These are phyloP conservation scores for Monosporascus sp. DNA, from an alignment of 2,329 filamentous ascomycete genomes.

Conservation along the genomic window DNA sequence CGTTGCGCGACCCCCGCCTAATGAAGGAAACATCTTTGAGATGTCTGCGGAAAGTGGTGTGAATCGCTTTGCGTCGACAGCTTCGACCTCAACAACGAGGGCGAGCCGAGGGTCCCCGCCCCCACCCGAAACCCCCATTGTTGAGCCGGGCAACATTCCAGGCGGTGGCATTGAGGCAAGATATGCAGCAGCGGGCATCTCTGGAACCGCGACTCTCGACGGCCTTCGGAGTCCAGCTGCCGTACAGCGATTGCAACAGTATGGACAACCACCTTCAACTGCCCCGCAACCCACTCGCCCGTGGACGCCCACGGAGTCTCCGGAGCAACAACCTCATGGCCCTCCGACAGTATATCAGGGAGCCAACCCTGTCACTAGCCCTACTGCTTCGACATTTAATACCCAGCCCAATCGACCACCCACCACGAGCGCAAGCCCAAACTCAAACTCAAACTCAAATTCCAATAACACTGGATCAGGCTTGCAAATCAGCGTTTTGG, in stretches of 20 bases:
- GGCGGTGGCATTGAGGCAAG: slow-evolving; percentile 83
- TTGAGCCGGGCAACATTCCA: slow-evolving; percentile 64
- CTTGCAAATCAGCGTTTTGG: slow-evolving; percentile 64
- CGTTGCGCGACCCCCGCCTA: slow-evolving; percentile 24
- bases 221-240: slow-evolving; percentile 78
- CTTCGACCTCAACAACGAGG: slow-evolving; percentile 87
- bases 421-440: slow-evolving; percentile 22
- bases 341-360: slow-evolving; percentile 92
- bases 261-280: slow-evolving; percentile 47
- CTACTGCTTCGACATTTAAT: slow-evolving; percentile 40
- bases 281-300: slow-evolving; percentile 53
- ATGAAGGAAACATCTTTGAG: slow-evolving; percentile 27
- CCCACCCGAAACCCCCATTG: slow-evolving; percentile 85
- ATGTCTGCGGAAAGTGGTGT: slow-evolving; percentile 44
- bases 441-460: slow-evolving; percentile 15
- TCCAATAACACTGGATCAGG: slow-evolving; percentile 15
- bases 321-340: slow-evolving; percentile 79
- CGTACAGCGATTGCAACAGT: slow-evolving; percentile 74
- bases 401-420: slow-evolving; percentile 33
- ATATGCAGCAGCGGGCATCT: slow-evolving; percentile 87
- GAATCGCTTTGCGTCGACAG: slow-evolving; percentile 69
- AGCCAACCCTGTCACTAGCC: slow-evolving; percentile 58
- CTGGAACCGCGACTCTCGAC: slow-evolving; percentile 75
- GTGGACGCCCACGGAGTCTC: slow-evolving; percentile 92
- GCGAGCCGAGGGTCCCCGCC: slow-evolving; percentile 90